phyloP scores from a whole-genome alignment of 352 stramenopile genomes.

The Phytophthora gonapodyides region DNA sequence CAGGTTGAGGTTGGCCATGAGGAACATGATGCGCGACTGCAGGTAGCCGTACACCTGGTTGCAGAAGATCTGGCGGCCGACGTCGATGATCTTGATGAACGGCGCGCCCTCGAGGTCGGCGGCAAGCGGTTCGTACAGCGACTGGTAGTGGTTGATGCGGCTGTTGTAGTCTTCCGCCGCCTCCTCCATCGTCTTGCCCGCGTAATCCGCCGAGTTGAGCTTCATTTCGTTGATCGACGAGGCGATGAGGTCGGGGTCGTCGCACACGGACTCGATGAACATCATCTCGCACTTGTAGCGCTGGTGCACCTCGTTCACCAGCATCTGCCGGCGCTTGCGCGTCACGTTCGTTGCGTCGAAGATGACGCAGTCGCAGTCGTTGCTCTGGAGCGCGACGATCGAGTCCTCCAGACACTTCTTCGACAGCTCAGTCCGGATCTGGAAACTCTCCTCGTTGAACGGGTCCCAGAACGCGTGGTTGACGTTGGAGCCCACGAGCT shows the following conservation, averaged over 20 bases:
- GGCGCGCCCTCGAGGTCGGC: conserved; percentile 57
- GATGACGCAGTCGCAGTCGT: conserved; percentile 78
- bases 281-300: conserved; percentile 81
- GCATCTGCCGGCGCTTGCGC: conserved; percentile 61
- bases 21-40: conserved; percentile 92
- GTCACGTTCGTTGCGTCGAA: conserved; percentile 88
- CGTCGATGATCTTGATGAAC: conserved; percentile 87
- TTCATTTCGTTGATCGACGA: conserved; percentile 89
- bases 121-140: conserved; percentile 68
- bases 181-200: conserved; percentile 70
- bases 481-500: conserved; percentile 64
- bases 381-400: conserved; percentile 64
- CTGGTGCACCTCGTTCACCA: conserved; percentile 56
- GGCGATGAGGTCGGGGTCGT: conserved; percentile 71
- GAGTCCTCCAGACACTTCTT: conserved; percentile 77
- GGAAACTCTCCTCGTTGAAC: conserved; percentile 68
- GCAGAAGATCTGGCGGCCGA: conserved; percentile 81
- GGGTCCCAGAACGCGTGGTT: conserved; percentile 86
- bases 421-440: conserved; percentile 71
- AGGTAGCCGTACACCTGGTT: conserved; percentile 88
- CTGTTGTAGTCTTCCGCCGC: conserved; percentile 74
- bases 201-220: conserved; percentile 81
- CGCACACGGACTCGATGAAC: conserved; percentile 85
- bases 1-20: conserved; percentile 96
- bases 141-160: conserved; percentile 82